Conservation (phyloP, 768 basidiomycete species). For the Antrodiella citrinella region DNA sequence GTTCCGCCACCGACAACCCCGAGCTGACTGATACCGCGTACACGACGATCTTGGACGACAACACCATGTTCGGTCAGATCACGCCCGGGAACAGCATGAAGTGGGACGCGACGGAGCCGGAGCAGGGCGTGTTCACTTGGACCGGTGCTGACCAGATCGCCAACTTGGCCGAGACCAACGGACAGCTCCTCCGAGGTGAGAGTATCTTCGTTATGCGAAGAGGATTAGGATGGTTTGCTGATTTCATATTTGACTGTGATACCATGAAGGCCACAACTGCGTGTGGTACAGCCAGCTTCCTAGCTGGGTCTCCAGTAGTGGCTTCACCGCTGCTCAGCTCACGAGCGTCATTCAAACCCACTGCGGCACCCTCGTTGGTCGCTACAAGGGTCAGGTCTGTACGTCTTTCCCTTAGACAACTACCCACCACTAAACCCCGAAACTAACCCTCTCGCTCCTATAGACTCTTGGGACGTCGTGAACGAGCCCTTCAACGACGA, state of each 20-base stretch:
- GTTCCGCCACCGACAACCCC: conserved; percentile 40
- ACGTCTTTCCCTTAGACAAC: conserved; percentile 7
- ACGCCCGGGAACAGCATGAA: conserved; percentile 49
- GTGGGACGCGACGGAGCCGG: conserved; percentile 50
- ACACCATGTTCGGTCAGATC: conserved; percentile 34
- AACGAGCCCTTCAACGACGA: conserved; percentile 56
- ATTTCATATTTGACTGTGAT: too few relatives aligned
- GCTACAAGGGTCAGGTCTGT: conserved; percentile 32
- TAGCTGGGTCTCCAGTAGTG: conserved; percentile 26
- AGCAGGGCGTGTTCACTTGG: conserved; percentile 39
- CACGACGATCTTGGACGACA: conserved; percentile 30
- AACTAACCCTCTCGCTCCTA: conserved; percentile 6
- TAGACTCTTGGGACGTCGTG: conserved; percentile 46
- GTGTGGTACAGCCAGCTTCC: conserved; percentile 40
- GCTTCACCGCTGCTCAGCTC: conserved; percentile 23
- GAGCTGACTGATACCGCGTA: conserved; percentile 38
- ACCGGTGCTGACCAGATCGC: conserved; percentile 36
- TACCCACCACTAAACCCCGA: not conserved
- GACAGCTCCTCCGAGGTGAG: conserved; percentile 38
- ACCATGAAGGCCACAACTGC: conserved; percentile 29
- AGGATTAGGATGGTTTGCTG: too few relatives aligned
- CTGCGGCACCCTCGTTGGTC: conserved; percentile 26
- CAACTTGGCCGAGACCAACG: conserved; percentile 34
- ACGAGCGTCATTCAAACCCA: conserved; percentile 27
- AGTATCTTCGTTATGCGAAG: too few relatives aligned